Evolutionary conservation across 352 stramenopile genomes (phyloP).

Genomic region (Phytopythium cucurbitacearum): DNA sequence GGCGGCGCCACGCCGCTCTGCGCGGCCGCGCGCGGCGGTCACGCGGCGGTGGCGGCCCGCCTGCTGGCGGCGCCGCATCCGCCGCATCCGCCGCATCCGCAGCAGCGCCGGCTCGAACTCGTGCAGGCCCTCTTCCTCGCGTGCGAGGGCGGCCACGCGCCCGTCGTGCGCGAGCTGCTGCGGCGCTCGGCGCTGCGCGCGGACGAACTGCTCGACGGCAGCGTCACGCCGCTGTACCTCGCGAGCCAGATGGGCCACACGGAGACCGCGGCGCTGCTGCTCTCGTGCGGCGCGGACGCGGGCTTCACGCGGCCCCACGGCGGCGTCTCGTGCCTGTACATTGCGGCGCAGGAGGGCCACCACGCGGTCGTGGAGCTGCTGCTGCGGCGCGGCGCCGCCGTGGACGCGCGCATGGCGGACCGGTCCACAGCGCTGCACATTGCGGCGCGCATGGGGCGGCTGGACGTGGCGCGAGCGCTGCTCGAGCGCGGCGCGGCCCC

Average conservation of each 20-base stretch:
- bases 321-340: conserved; percentile 74
- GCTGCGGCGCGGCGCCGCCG: conserved; percentile 37
- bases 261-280: conserved; percentile 49
- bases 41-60: conserved; percentile 42
- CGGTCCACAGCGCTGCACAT: conserved; percentile 75
- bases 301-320: conserved; percentile 57
- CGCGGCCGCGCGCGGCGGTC: conserved; percentile 76
- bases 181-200: conserved; percentile 44
- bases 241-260: conserved; percentile 82
- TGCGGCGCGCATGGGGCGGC: conserved; percentile 72
- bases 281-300: conserved; percentile 50
- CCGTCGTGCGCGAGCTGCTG: conserved; percentile 66
- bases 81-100: too few species aligned
- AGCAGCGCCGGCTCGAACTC: conserved; percentile 12
- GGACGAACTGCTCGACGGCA: conserved; percentile 76
- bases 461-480: conserved; percentile 42
- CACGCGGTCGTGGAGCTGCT: conserved; percentile 51
- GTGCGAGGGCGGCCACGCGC: conserved; percentile 64
- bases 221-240: conserved; percentile 77
- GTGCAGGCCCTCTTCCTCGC: conserved; percentile 75
- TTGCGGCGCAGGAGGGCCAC: conserved; percentile 80
- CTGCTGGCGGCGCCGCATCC: too few species aligned
- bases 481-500: conserved; percentile 45
- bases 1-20: conserved; percentile 67
- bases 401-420: conserved; percentile 74